Conservation (phyloP, 352 stramenopile genomes). For the Saprolegnia parasitica region DNA sequence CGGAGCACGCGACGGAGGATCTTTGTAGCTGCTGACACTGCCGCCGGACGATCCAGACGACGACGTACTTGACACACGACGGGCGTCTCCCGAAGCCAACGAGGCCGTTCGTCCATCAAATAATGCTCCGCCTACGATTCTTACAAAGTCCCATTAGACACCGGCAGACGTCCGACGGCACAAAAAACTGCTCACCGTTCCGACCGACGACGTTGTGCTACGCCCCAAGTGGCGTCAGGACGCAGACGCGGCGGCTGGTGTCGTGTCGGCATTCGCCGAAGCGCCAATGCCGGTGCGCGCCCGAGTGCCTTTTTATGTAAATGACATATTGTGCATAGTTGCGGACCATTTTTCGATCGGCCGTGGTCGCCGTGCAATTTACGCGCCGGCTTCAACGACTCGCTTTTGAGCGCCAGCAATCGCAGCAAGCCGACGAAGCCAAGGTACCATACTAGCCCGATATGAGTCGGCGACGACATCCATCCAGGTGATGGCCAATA, state of each 20-base stretch:
- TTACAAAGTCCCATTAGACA: background rate
- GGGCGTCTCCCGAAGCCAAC: background rate
- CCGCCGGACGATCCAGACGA: constrained; percentile 9
- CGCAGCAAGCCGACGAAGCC: constrained; percentile 6
- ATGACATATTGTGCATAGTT: background rate
- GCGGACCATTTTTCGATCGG: constrained; percentile 16
- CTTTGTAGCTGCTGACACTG: constrained; percentile 18
- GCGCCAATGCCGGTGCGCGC: constrained; percentile 10
- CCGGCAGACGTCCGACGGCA: background rate
- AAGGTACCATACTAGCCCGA: no score
- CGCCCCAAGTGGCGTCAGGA: constrained; percentile 23
- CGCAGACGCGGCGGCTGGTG: constrained; percentile 1
- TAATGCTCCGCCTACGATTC: background rate
- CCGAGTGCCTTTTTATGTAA: background rate
- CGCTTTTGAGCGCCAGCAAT: background rate
- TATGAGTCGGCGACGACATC: no score
- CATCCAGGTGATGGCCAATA: constrained; percentile 49
- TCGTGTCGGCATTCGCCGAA: constrained; percentile 17
- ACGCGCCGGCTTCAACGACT: background rate
- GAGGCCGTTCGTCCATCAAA: background rate
- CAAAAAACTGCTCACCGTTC: constrained; percentile 1
- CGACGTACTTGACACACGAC: background rate
- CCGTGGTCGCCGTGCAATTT: background rate
- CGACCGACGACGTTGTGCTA: background rate
- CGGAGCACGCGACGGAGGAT: background rate